Conservation (phyloP, 495 filamentous ascomycete genomes). For the Penicillium steckii region DNA sequence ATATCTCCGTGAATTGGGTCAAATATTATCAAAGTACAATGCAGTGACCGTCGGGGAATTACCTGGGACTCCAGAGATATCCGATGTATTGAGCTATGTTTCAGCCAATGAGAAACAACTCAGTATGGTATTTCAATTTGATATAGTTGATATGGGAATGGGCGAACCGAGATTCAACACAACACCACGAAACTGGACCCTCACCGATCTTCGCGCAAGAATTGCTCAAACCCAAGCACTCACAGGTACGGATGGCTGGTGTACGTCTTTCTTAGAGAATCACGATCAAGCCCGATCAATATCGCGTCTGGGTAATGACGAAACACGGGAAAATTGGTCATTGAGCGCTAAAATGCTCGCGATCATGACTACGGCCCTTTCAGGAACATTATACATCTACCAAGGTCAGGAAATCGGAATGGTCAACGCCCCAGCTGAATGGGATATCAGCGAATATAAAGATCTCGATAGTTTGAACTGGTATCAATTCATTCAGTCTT, state of each 20-base stretch:
- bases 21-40: constrained; percentile 42
- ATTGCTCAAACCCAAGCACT: constrained; percentile 41
- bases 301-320: constrained; percentile 43
- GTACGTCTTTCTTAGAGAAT: constrained; percentile 39
- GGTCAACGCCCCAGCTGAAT: constrained; percentile 47
- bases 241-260: constrained; percentile 52
- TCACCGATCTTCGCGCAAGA: constrained; percentile 38
- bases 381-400: constrained; percentile 54
- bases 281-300: constrained; percentile 49
- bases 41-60: constrained; percentile 55
- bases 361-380: constrained; percentile 50
- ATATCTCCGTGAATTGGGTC: constrained; percentile 46
- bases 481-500: constrained; percentile 37
- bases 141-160: constrained; percentile 48
- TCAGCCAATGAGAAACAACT: constrained; percentile 41
- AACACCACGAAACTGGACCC: constrained; percentile 37
- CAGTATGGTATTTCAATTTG: constrained; percentile 58
- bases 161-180: constrained; percentile 38
- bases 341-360: constrained; percentile 50
- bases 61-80: constrained; percentile 38
- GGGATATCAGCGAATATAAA: constrained; percentile 49
- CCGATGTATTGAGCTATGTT: constrained; percentile 48
- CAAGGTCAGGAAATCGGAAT: constrained; percentile 59
- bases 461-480: constrained; percentile 53
- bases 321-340: constrained; percentile 42